These are phyloP conservation scores for Ceratobasidium sp. DNA, from an alignment of 1,284 basidiomycete species.

Conservation along the genomic window DNA sequence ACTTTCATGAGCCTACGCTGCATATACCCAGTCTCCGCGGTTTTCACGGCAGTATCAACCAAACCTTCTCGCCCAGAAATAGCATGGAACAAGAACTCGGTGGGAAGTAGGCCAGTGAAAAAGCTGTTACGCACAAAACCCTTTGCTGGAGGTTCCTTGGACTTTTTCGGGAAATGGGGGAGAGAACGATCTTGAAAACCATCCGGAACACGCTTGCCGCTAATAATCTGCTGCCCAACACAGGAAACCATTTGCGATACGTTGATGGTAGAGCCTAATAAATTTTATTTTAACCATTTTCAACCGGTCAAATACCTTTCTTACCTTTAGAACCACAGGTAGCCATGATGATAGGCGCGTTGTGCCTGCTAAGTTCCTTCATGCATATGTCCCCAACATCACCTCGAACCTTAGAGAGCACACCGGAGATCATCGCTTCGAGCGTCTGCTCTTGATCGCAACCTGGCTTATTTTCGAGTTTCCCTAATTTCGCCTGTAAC, in stretches of 20 bases:
- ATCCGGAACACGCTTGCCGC: constrained; percentile 97
- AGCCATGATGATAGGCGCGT: constrained; percentile 98
- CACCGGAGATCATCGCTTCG: constrained; percentile 94
- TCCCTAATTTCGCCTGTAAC: constrained; percentile 84
- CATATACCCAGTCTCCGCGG: constrained; percentile 99
- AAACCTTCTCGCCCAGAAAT: constrained; percentile 99
- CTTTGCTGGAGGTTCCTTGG: constrained; percentile 96
- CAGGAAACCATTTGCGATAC: constrained; percentile 99
- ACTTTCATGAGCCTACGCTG: constrained; percentile 97
- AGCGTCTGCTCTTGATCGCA: constrained; percentile 98
- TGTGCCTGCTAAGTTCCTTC: constrained; percentile 95
- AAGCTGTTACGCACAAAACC: constrained; percentile 99
- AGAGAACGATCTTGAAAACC: constrained; percentile 99
- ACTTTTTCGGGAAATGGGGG: constrained; percentile 98
- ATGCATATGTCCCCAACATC: constrained; percentile 98
- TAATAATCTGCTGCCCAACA: constrained; percentile 99
- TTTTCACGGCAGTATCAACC: constrained; percentile 99
- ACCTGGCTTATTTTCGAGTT: constrained; percentile 95
- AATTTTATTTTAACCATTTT: constrained; percentile 22
- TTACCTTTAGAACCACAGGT: constrained; percentile 98
- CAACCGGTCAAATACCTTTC: constrained; percentile 37
- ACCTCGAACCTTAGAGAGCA: constrained; percentile 94
- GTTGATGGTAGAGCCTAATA: constrained; percentile 95
- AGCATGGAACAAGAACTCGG: constrained; percentile 99
- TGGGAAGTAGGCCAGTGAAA: constrained; percentile 93